phyloP scores from a whole-genome alignment of 2,329 filamentous ascomycete species.

The Ascocoryne sarcoides region DNA sequence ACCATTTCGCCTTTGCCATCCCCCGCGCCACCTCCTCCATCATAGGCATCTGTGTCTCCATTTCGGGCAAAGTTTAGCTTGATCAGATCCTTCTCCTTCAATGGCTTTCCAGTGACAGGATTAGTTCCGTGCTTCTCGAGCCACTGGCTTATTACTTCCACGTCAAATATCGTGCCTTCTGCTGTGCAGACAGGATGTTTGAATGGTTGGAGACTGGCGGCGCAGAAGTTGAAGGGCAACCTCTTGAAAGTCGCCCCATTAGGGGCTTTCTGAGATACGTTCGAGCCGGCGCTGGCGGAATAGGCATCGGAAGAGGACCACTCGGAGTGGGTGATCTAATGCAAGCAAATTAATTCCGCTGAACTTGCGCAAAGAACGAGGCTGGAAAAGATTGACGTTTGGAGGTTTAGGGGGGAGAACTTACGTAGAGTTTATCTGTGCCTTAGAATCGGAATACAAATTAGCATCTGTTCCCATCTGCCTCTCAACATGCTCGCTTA shows the following conservation, averaged over 20 bases:
- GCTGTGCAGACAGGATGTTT: conserved; percentile 86
- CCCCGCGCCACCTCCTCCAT: conserved; percentile 38
- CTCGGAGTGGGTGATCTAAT: conserved; percentile 89
- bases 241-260: conserved; percentile 66
- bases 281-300: conserved; percentile 67
- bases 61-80: conserved; percentile 90
- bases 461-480: conserved; percentile 1
- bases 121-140: conserved; percentile 90
- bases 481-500: conserved; percentile 10
- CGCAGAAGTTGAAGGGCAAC: conserved; percentile 96
- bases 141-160: conserved; percentile 91
- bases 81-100: conserved; percentile 77
- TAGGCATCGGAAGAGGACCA: conserved; percentile 90
- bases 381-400: not conserved
- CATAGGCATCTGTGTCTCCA: conserved; percentile 52
- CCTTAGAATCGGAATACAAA: conserved; percentile 23
- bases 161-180: conserved; percentile 84
- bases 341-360: not conserved
- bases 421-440: conserved; percentile 43
- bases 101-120: conserved; percentile 71
- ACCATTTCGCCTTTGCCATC: conserved; percentile 70
- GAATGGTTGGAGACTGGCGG: conserved; percentile 91
- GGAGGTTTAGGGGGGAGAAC: conserved; percentile 1
- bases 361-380: not conserved
- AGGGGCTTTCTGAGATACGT: conserved; percentile 50